Evolutionary conservation across 1,284 basidiomycete genomes (phyloP), one percentile per base, ranked within the genome.

Genomic region (Pseudozyma pruni): DNA sequence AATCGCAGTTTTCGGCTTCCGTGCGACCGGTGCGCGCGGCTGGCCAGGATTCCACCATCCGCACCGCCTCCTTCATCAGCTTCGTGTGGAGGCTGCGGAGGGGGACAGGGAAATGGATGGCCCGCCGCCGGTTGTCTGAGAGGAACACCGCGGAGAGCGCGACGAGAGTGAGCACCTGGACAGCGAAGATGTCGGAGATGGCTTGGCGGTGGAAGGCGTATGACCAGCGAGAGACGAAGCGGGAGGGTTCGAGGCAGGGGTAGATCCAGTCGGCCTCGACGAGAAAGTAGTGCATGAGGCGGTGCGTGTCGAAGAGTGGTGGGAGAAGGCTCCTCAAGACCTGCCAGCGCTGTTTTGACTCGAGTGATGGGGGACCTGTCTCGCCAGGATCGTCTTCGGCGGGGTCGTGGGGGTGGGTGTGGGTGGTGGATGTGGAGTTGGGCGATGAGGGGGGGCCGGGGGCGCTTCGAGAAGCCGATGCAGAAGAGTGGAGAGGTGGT

Each of bases 231-330:
- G 50, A 47, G 14, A 68, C 45, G 38, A 58, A 57, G n/a, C 53
- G 53, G n/a, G 49, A 40, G 16, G 54, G 33, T 16, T 68, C 35
- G 17, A 53, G 9, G 19, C 31, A 53, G 14, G 23, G 29, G 37
- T 58, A 37, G 34, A 68, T 53, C 64, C 64, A 68, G 29, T 68
- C 53, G 22, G 53, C 48, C 27, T 62, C 54, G 38, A 48, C 42
- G 29, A 62, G 48, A 25, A 56, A 19, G 46, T 61, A 50, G 42
- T 58, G 49, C 53, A 62, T 52, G 39, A 68, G 52, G 33, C 47
- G 31, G 27, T 68, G 53, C 13, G 47, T 68, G n/a, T 68, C 64
- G 34, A 48, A 41, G 35, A 68, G 47, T 8, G 64, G 58, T 7
- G 64, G 64, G 4, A 62, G 27, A 9, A 61, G 9, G 11, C 45